Evolutionary conservation across 495 filamentous ascomycete genomes (phyloP), one percentile per base, ranked within the genome.

Genomic region (Tuber magnatum): DNA sequence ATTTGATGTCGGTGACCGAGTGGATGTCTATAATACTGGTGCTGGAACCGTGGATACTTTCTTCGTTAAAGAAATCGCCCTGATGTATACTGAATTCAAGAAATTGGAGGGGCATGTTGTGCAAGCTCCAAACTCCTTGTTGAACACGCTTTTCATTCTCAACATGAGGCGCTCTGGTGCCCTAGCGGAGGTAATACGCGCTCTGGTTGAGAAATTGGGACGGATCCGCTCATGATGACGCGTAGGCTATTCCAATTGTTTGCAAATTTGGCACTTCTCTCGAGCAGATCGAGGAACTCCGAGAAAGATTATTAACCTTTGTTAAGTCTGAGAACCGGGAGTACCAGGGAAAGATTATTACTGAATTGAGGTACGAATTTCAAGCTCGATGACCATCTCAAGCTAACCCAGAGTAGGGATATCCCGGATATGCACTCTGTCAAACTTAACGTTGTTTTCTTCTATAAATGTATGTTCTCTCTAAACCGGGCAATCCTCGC

Each of bases 21-120:
- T 98, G 3, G 92, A 92, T 32, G 88, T 98, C 43, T 97, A 97
- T 80, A 97, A 96, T 82, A 90, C 94, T 0, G 95, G 94, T 75
- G 86, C 90, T 40, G 80, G 87, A 24, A 87, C 87, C 28, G 93
- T 94, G 39, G 94, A 97, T 81, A 94, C 97, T 80, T 97, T 97
- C 85, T 97, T 97, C 76, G 93, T 99, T 72, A 94, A 97, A 74
- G 92, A 97, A 78, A 94, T 97, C 68, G 91, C 93, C 12, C 86
- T 98, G n/a, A 88, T 99, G 16, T 97, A 94, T 81, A 97, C 95
- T 41, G 95, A 97, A 81, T 97, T 97, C 86, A 97, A 97, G 85
- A 98, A 97, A 85, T 93, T 97, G 90, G 91, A 97, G 81, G 94
- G 94, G 20, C 94, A 97, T 77, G 89, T 97, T 22, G 94, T 98